These are phyloP conservation scores for Ophiocordyceps unilateralis DNA, from an alignment of 2,329 filamentous ascomycete genomes.

Conservation along the genomic window DNA sequence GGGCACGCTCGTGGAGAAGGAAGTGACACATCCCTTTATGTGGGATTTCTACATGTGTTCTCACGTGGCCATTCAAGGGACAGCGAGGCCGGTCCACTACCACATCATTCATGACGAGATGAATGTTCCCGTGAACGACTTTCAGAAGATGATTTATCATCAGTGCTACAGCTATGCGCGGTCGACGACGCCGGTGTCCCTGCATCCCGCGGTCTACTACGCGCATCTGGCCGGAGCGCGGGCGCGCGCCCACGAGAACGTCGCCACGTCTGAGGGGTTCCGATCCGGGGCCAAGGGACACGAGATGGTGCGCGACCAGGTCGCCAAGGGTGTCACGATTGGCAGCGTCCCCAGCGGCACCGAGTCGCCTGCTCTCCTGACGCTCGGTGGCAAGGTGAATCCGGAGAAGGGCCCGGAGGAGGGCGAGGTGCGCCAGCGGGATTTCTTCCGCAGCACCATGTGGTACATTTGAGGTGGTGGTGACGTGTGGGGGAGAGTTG, in stretches of 20 bases:
- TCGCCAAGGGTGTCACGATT: conserved; percentile 19
- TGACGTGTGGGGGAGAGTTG: not conserved
- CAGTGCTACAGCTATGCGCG: conserved; percentile 88
- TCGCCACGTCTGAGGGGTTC: conserved; percentile 26
- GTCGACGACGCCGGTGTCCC: conserved; percentile 80
- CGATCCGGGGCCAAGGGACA: conserved; percentile 25
- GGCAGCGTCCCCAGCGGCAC: conserved; percentile 7
- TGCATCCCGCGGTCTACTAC: conserved; percentile 87
- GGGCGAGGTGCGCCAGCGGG: conserved; percentile 15
- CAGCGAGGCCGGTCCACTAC: conserved; percentile 82
- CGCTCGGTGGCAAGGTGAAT: conserved; percentile 11
- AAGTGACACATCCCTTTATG: conserved; percentile 80
- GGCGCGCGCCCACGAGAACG: conserved; percentile 54
- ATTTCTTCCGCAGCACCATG: conserved; percentile 22
- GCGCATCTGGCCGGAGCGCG: conserved; percentile 77
- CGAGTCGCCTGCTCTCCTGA: conserved; percentile 14
- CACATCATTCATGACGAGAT: conserved; percentile 76
- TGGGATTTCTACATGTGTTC: conserved; percentile 65
- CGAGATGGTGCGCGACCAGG: conserved; percentile 18
- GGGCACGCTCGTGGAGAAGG: conserved; percentile 72
- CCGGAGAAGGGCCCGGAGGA: conserved; percentile 7
- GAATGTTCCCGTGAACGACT: conserved; percentile 42
- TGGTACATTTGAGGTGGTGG: conserved; percentile 22
- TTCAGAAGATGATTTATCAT: conserved; percentile 84
- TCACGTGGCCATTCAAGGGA: conserved; percentile 73